A percentile compares a stretch with the other conserved stretches of the same genome.
Evolutionary conservation across 257 asterid genomes (phyloP).

Genomic region (Salvia hispanica): DNA sequence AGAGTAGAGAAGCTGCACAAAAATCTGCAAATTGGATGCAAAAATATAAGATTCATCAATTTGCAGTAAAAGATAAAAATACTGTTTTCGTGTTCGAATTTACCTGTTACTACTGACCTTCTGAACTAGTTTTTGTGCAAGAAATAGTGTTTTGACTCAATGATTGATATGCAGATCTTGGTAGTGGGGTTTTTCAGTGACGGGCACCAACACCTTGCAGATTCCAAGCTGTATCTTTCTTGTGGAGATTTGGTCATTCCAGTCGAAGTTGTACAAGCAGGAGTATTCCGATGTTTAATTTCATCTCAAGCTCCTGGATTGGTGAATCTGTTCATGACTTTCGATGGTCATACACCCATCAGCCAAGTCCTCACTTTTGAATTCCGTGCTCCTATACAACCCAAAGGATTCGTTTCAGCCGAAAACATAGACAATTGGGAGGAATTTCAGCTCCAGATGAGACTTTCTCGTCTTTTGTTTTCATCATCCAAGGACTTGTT

Average conservation of each 20-base stretch:
- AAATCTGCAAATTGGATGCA: too few species aligned
- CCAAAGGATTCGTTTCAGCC: conserved; percentile 30
- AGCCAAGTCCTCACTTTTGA: conserved; percentile 79
- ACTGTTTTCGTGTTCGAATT: conserved; percentile 2
- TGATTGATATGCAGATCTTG: conserved; percentile 63
- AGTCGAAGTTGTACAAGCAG: conserved; percentile 65
- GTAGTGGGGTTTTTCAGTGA: conserved; percentile 70
- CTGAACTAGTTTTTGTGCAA: conserved; percentile 4
- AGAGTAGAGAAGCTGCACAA: background rate
- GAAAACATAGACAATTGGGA: conserved; percentile 61
- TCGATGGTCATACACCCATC: conserved; percentile 75
- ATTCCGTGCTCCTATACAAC: conserved; percentile 61
- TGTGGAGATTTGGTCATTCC: conserved; percentile 70
- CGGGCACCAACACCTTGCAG: conserved; percentile 44
- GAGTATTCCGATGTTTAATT: conserved; percentile 74
- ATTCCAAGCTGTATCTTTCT: conserved; percentile 54
- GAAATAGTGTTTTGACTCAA: conserved; percentile 23
- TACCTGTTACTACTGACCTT: conserved; percentile 6
- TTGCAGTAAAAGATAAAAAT: background rate
- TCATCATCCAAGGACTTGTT: conserved; percentile 65
- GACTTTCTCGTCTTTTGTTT: conserved; percentile 82
- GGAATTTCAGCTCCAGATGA: conserved; percentile 69
- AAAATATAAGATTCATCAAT: background rate
- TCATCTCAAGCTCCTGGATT: conserved; percentile 72
- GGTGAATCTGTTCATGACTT: conserved; percentile 66